Evolutionary conservation across 1,139 yeast species (phyloP).

Genomic region (Lizanozyma gosingica): DNA sequence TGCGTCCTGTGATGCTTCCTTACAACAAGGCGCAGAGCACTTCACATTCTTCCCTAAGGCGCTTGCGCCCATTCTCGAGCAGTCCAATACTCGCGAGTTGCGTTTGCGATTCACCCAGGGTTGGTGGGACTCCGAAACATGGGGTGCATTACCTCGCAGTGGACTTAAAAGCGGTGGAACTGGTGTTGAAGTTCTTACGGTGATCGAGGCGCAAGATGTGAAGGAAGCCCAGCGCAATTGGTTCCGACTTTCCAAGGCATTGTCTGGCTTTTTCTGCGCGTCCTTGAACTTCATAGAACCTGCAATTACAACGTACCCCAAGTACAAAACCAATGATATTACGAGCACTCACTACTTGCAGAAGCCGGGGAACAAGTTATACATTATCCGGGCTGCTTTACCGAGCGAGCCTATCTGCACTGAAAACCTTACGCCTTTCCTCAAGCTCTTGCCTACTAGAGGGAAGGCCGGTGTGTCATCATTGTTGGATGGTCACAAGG

Average conservation of each 20-base stretch:
- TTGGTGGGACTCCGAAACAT: slow-evolving; percentile 84
- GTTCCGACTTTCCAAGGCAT: slow-evolving; percentile 61
- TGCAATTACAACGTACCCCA: slow-evolving; percentile 70
- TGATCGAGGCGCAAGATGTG: slow-evolving; percentile 54
- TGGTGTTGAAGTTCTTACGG: slow-evolving; percentile 92
- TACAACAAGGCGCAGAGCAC: slow-evolving; percentile 30
- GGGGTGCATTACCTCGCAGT: slow-evolving; percentile 75
- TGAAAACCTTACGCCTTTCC: slow-evolving; percentile 89
- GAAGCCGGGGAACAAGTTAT: slow-evolving; percentile 30
- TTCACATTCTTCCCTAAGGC: slow-evolving; percentile 75
- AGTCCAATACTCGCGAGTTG: slow-evolving; percentile 62
- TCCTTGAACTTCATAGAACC: slow-evolving; percentile 83
- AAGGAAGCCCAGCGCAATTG: slow-evolving; percentile 56
- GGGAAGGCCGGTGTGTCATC: slow-evolving; percentile 88
- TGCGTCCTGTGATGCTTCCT: slow-evolving; percentile 10
- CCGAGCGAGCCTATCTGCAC: slow-evolving; percentile 97
- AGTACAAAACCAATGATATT: slow-evolving; percentile 11
- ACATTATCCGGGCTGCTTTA: slow-evolving; percentile 70
- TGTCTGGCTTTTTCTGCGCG: slow-evolving; percentile 93
- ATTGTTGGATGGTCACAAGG: slow-evolving; percentile 83
- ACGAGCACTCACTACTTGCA: slow-evolving; percentile 3
- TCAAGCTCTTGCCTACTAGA: slow-evolving; percentile 83
- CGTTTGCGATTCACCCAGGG: slow-evolving; percentile 89
- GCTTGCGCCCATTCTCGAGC: slow-evolving; percentile 66
- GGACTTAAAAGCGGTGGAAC: slow-evolving; percentile 84